Base-by-base conservation (phyloP, 192 early-diverging fungal species). In the Linnemannia schmuckeri region DNA sequence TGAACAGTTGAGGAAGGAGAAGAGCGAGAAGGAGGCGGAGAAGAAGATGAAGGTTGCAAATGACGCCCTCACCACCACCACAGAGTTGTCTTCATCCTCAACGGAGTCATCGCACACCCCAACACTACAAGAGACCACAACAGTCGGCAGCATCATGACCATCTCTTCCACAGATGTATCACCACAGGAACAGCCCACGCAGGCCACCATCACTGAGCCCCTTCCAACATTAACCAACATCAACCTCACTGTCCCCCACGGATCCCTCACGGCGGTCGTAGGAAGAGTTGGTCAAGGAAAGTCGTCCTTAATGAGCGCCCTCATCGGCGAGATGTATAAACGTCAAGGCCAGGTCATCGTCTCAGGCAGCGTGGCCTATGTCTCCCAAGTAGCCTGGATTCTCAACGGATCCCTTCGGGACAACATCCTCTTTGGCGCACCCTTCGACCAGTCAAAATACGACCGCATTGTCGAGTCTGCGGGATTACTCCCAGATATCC, bases 311-410 rank as follows among this genome's bases (percentile, higher is more conserved):
- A 78, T 96, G 17, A 88, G 88, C 40, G 94, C 95, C 0, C 74
- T 96, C 17, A 87, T 97, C 18, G 97, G 97, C 41, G 97, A 97
- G 82, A 96, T 96, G 95, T 90, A 93, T 76, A 93, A 90, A 55
- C 46, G 74, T 10, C 38, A 49, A 3, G 95, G 94, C 42, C 18
- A 33, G 10, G 95, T 93, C 44, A 76, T 79, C 12, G 94, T 96
- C 2, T 46, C 27, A 96, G 96, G n/a, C 1, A 77, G 75, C 7
- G 78, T 94, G 8, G 92, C 94, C 0, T 94, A 93, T 77, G 92
- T 80, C 6, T 57, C 90, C 6, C 92, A 94, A 69, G 87, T 90
- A 57, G 74, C 74, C 63, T 82, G 80, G 80, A 82, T 82, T 49
- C 70, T 82, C 49, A 82, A 82, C 52, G 71, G 69, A 1, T 63